Conservation (phyloP, 257 asterid genomes). For the Verbena officinalis region DNA sequence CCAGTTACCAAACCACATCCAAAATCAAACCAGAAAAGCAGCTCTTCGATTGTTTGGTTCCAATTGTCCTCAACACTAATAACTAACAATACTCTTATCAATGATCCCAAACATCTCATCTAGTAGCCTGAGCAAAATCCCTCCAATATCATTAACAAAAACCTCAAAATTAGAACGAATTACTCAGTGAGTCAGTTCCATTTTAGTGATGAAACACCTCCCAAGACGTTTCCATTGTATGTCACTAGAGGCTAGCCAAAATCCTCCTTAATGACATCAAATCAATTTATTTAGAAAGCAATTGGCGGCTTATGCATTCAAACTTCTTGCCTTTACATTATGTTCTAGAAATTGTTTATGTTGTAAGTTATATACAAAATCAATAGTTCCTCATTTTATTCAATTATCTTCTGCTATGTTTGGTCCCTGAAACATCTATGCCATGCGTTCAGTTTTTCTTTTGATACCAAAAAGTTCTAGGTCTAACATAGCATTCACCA, state of each 20-base stretch:
- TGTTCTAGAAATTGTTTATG: not conserved
- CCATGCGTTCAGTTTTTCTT: not conserved
- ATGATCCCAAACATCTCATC: too few relatives aligned
- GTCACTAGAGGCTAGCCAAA: too few relatives aligned
- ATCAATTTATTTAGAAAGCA: not conserved
- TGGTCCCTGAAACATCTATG: not conserved
- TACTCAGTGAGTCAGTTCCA: not conserved
- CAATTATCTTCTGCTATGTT: not conserved
- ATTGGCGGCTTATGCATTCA: not conserved
- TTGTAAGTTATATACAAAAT: not conserved
- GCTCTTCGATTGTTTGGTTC: too few relatives aligned
- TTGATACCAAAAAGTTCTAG: not conserved
- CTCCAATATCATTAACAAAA: not conserved
- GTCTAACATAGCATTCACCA: constrained; percentile 11
- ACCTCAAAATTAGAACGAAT: not conserved
- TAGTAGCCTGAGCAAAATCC: too few relatives aligned
- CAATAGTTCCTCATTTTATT: constrained; percentile 9
- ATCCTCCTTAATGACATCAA: too few relatives aligned
- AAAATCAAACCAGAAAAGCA: not conserved
- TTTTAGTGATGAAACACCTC: not conserved
- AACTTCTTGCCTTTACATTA: constrained; percentile 3
- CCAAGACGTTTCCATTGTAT: too few relatives aligned
- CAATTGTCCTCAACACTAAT: not conserved
- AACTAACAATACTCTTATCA: not conserved
- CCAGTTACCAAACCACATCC: constrained; percentile 6